These are phyloP conservation scores for Cochlearia excelsa DNA, from an alignment of 345 rosid species.

Conservation along the genomic window DNA sequence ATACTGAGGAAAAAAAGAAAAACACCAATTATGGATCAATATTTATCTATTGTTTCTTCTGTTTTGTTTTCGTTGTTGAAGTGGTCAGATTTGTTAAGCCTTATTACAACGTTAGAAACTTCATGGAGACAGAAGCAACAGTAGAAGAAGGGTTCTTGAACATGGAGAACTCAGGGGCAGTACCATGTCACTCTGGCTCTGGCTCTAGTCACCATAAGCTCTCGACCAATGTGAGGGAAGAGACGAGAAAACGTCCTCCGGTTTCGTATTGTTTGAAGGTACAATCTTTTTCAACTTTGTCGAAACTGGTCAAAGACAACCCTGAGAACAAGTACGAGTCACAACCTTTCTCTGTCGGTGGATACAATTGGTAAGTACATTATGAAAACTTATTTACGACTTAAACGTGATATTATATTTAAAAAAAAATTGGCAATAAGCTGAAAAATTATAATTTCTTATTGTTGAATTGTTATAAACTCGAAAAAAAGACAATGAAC, in stretches of 20 bases:
- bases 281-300: conserved; percentile 8
- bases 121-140: conserved; percentile 1
- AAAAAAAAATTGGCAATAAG: too few species aligned
- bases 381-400: neutral
- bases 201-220: conserved; percentile 7
- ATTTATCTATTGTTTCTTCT: conserved; percentile 6
- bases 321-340: conserved; percentile 10
- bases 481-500: too few species aligned
- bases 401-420: too few species aligned
- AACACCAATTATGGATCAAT: conserved; percentile 13
- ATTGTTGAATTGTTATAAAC: too few species aligned
- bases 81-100: neutral
- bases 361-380: conserved; percentile 12
- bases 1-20: conserved; percentile 7
- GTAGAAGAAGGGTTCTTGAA: neutral
- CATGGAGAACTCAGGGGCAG: neutral
- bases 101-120: neutral
- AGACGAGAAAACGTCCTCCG: conserved; percentile 12
- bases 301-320: neutral
- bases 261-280: conserved; percentile 15
- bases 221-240: neutral
- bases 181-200: neutral
- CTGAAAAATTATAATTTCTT: too few species aligned
- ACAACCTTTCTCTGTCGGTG: conserved; percentile 13
- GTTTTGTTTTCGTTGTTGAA: conserved; percentile 1